Evolutionary conservation across 2,329 filamentous ascomycete genomes (phyloP), one percentile per base, ranked within the genome.

Genomic region (Endocalyx cinctus): DNA sequence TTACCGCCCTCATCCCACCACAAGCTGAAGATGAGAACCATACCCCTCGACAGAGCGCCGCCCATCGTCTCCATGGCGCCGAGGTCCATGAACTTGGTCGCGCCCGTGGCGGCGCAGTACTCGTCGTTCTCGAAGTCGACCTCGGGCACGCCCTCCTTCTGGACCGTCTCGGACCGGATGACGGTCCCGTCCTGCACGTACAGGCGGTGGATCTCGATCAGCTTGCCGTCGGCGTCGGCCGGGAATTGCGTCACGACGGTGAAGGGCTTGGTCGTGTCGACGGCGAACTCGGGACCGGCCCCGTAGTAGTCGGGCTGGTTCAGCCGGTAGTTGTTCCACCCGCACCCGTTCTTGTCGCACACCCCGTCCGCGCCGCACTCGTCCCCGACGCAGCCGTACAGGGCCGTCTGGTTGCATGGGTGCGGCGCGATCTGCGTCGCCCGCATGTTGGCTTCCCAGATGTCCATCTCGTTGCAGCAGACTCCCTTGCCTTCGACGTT

Each of bases 11-110:
- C 59, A 41, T 74, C 70, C 57, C 69, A 70, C 70, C 70, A 75
- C 28, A 77, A 60, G 41, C 58, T 62, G 43, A 76, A 60, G 10
- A 63, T 60, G n/a, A 73, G 50, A 1, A 72, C 68, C 69, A 72
- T 72, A 27, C 63, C 63, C 17, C 66, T 52, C 17, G 48, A 50
- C 42, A 70, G 47, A 5, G 65, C 58, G 22, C 64, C 58, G 20
- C 66, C 66, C 57, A 69, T 66, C 5, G 47, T 59, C 43, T 58
- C 58, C 38, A 63, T 57, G 15, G 54, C 66, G 25, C 65, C 66
- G 4, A 66, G 47, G 28, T 43, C 46, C 41, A 53, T 46, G 47
- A 60, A 62, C 17, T 43, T 35, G 4, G 43, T 43, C 6, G 57
- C 51, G 31, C 57, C 55, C 7, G 54, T 57, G 10, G 53, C 54